Conservation (phyloP, 305 asterid species). For the Fraxinus velutina region DNA sequence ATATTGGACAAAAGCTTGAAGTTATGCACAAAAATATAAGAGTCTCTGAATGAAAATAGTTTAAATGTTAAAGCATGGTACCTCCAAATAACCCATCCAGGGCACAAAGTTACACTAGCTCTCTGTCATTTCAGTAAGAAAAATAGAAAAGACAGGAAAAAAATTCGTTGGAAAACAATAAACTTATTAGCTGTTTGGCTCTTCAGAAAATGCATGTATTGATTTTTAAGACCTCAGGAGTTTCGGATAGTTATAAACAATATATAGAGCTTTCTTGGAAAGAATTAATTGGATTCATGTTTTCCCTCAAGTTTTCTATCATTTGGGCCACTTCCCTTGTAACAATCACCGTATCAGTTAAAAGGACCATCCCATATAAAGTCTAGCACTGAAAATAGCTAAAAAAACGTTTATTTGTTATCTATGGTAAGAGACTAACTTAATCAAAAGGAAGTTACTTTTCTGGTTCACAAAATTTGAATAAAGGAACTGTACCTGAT, state of each 20-base stretch:
- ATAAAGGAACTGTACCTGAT: constrained; percentile 59
- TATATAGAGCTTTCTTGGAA: constrained; percentile 6
- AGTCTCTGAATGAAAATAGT: constrained; percentile 1
- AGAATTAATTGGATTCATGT: constrained; percentile 1
- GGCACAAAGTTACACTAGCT: not conserved
- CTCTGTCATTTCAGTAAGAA: constrained; percentile 9
- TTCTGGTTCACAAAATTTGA: constrained; percentile 9
- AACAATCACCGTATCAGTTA: constrained; percentile 1
- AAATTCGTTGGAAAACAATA: not conserved
- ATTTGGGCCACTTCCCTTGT: constrained; percentile 7
- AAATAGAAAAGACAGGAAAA: not conserved
- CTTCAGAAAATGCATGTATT: constrained; percentile 6
- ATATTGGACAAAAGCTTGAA: constrained; percentile 2
- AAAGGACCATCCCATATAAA: not conserved
- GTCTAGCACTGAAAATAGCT: constrained; percentile 3
- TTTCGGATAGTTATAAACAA: constrained; percentile 10
- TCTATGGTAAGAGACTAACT: constrained; percentile 6
- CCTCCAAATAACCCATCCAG: constrained; percentile 3
- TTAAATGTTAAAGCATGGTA: not conserved
- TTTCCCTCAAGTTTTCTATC: constrained; percentile 13
- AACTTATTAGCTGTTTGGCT: not conserved
- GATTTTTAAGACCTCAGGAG: not conserved
- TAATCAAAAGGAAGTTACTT: constrained; percentile 13
- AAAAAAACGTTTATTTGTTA: not conserved
- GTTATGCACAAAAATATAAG: not conserved